These are phyloP conservation scores for Daldinia eschscholtzii DNA, from an alignment of 2,329 filamentous ascomycete genomes.

Conservation along the genomic window DNA sequence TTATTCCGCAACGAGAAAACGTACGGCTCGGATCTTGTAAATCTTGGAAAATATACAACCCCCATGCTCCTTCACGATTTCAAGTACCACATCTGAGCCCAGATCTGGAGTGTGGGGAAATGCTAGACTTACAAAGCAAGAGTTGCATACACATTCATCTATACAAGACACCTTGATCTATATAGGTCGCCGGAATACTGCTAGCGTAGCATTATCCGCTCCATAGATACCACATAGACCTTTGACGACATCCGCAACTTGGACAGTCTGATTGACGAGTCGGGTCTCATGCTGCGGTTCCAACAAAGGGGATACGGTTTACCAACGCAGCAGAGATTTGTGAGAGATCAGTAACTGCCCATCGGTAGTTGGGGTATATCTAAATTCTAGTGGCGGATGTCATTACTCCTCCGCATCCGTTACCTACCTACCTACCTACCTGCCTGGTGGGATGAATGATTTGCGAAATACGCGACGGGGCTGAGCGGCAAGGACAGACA, in stretches of 20 bases:
- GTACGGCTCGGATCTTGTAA: not conserved
- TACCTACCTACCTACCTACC: not conserved
- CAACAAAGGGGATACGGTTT: constrained; percentile 7
- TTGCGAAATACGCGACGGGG: constrained; percentile 33
- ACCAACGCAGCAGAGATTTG: constrained; percentile 15
- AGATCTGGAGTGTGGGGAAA: constrained; percentile 16
- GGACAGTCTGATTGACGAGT: not conserved
- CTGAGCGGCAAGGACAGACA: constrained; percentile 30
- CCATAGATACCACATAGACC: constrained; percentile 11
- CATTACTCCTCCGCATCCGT: constrained; percentile 14
- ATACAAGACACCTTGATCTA: constrained; percentile 8
- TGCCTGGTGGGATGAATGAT: not conserved
- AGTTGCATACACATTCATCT: constrained; percentile 1
- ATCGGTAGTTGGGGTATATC: constrained; percentile 11
- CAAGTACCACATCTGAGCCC: not conserved
- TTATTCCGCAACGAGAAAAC: not conserved
- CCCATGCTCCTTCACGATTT: not conserved
- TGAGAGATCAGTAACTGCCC: constrained; percentile 11
- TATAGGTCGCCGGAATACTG: not conserved
- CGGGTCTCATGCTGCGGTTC: constrained; percentile 9
- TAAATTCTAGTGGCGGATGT: constrained; percentile 10
- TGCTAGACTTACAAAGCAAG: constrained; percentile 6
- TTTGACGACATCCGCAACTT: constrained; percentile 15
- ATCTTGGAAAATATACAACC: not conserved
- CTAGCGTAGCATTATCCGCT: not conserved